Evolutionary conservation across 2,329 filamentous ascomycete genomes (phyloP).

Genomic region (Leptographium radiaticola): DNA sequence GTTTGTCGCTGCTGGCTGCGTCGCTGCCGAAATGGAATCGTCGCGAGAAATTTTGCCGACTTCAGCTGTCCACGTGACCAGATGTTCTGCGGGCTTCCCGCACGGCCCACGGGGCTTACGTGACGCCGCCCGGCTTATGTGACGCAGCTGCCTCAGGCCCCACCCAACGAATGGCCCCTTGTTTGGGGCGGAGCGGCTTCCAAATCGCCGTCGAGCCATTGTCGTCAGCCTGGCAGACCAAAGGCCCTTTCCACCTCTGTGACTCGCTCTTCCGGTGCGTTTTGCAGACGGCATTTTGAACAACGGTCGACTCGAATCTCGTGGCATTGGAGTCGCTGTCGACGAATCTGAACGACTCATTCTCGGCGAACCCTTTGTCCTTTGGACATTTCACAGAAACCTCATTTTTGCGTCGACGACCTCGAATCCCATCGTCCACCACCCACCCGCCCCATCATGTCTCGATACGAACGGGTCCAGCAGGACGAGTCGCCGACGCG

Average conservation of each 20-base stretch:
- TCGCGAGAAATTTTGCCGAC: no score
- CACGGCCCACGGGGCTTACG: no score
- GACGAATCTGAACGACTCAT: no score
- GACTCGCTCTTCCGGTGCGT: neutral
- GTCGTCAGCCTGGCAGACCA: neutral
- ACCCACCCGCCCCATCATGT: neutral
- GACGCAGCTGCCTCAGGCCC: neutral
- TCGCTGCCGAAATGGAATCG: no score
- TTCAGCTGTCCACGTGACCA: no score
- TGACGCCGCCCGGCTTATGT: no score
- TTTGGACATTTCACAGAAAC: neutral
- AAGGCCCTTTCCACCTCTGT: neutral
- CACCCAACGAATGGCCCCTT: neutral
- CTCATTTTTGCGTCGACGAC: neutral
- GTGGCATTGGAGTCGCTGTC: no score
- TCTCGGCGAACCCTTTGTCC: no score
- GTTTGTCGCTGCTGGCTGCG: no score
- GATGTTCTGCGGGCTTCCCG: no score
- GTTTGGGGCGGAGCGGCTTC: neutral
- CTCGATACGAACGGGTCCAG: slow-evolving; percentile 33
- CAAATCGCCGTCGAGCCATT: neutral
- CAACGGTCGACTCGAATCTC: no score
- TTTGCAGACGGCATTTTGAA: no score
- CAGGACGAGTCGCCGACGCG: slow-evolving; percentile 31
- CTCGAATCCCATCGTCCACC: neutral